Conservation (phyloP, 306 rosid genomes). For the Fragaria vesca region DNA sequence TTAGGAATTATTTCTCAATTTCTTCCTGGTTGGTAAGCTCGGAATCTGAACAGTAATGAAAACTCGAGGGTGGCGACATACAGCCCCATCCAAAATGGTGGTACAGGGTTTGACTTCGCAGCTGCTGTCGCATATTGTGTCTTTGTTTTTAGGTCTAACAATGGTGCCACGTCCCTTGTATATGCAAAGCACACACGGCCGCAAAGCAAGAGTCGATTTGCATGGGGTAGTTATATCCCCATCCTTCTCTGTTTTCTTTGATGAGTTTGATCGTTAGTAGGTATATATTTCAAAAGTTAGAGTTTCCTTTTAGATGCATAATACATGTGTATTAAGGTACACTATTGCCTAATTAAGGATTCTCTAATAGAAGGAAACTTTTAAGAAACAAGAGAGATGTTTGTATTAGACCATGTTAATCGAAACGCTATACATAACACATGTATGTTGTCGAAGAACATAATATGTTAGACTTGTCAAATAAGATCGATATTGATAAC, state of each 20-base stretch:
- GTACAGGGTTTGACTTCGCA: constrained; percentile 28
- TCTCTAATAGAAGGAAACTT: background rate
- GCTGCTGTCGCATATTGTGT: background rate
- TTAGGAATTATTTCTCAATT: background rate
- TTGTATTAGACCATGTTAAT: background rate
- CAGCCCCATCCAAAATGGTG: constrained; percentile 14
- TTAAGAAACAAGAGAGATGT: background rate
- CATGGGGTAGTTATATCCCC: background rate
- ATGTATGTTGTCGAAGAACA: background rate
- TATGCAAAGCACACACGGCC: background rate
- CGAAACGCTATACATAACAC: background rate
- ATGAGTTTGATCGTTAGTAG: no score
- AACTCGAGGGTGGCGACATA: constrained; percentile 19
- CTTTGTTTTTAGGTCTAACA: background rate
- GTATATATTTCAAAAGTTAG: no score
- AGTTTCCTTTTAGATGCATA: no score
- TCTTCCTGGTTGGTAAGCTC: constrained; percentile 24
- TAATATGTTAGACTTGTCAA: background rate
- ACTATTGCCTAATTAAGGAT: background rate
- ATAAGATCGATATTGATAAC: background rate
- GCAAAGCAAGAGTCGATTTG: background rate
- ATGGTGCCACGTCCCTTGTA: background rate
- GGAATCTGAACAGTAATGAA: constrained; percentile 17
- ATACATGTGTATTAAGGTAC: background rate
- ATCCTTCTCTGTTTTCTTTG: no score